phyloP scores from a whole-genome alignment of 768 basidiomycete genomes.

The Termitomyces sp. region DNA sequence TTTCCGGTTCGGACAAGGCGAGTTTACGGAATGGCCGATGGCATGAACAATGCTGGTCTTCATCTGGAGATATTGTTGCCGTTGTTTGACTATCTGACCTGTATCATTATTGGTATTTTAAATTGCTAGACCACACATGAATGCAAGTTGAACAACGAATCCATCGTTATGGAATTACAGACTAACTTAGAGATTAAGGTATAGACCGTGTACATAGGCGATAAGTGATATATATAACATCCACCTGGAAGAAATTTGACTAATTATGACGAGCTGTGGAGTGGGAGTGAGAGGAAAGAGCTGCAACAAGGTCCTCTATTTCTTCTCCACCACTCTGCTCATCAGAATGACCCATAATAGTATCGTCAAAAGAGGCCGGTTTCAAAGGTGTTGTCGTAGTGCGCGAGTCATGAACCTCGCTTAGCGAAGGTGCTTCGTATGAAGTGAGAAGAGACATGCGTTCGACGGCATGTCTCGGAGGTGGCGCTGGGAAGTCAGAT shows the following conservation, averaged over 20 bases:
- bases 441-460: conserved; percentile 44
- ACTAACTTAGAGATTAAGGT: background rate
- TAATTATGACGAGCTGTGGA: conserved; percentile 14
- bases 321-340: conserved; percentile 24
- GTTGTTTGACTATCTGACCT: background rate
- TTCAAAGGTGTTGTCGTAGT: conserved; percentile 8
- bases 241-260: background rate
- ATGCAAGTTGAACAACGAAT: background rate
- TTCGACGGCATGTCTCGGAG: conserved; percentile 29
- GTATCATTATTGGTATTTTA: background rate
- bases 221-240: background rate
- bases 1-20: conserved; percentile 83
- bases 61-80: background rate
- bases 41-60: conserved; percentile 16
- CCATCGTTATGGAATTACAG: background rate
- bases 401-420: conserved; percentile 15
- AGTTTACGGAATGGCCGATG: conserved; percentile 86
- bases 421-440: conserved; percentile 28
- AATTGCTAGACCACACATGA: background rate
- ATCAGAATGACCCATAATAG: background rate
- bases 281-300: conserved; percentile 24
- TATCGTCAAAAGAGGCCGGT: conserved; percentile 6
- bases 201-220: background rate
- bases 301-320: conserved; percentile 25
- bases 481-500: conserved; percentile 72